A percentile compares a stretch with the other conserved stretches of the same genome.
These are phyloP conservation scores for Betula pendula DNA, from an alignment of 306 rosid species.

Conservation along the genomic window DNA sequence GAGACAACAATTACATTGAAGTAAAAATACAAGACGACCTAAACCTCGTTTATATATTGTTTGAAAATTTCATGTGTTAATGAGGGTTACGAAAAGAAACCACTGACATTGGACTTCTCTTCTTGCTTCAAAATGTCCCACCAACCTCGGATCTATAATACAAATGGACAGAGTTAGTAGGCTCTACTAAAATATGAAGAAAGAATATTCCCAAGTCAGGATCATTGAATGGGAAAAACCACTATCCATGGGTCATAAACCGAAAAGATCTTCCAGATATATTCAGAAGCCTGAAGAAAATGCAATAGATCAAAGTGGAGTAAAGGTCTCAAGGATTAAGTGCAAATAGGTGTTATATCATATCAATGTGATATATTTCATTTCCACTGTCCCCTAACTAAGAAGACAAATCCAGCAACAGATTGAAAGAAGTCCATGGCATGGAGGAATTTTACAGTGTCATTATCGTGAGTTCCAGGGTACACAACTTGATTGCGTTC, in stretches of 20 bases:
- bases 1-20: conserved; percentile 21
- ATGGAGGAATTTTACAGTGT: conserved; percentile 61
- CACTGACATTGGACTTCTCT: conserved; percentile 74
- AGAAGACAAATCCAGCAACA: conserved; percentile 13
- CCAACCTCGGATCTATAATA: conserved; percentile 76
- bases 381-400: neutral
- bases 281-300: conserved; percentile 11
- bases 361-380: neutral
- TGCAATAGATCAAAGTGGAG: neutral
- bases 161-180: conserved; percentile 26
- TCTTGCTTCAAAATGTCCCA: conserved; percentile 76
- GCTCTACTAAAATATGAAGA: conserved; percentile 16
- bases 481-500: conserved; percentile 88
- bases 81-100: neutral
- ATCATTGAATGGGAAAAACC: conserved; percentile 15
- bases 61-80: conserved; percentile 19
- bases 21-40: conserved; percentile 9
- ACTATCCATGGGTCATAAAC: neutral
- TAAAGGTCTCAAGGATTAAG: neutral
- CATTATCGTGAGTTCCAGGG: conserved; percentile 97
- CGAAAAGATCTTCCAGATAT: conserved; percentile 9
- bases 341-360: neutral
- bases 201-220: conserved; percentile 13
- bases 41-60: conserved; percentile 7
- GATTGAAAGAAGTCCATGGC: conserved; percentile 16